Evolutionary conservation across 805 yeast genomes (phyloP).

Genomic region (Wickerhamiella allomyrinae): DNA sequence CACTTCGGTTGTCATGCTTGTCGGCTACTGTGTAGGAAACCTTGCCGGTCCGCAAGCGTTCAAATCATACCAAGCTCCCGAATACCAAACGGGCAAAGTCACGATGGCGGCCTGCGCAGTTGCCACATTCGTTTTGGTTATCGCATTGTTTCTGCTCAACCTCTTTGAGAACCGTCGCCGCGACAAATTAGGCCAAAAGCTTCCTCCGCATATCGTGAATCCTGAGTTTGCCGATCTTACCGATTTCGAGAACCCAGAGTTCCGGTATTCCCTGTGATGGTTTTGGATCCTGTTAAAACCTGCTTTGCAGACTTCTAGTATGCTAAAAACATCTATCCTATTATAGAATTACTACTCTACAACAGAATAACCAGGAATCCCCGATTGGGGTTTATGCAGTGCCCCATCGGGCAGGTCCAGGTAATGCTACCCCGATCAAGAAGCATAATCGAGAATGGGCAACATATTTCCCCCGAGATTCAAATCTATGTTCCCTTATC

Average conservation of each 20-base stretch:
- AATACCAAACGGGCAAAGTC: conserved; percentile 42
- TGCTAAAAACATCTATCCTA: no score
- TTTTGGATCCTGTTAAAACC: no score
- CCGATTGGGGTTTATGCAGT: no score
- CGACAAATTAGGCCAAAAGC: conserved; percentile 16
- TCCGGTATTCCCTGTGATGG: conserved; percentile 31
- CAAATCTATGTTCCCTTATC: no score
- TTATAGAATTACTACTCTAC: no score
- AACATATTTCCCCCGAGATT: no score
- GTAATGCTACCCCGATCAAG: no score
- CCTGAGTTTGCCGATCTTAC: conserved; percentile 40
- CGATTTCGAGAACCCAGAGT: conserved; percentile 37
- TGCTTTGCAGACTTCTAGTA: no score
- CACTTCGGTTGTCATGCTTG: conserved; percentile 41
- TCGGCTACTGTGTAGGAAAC: conserved; percentile 56
- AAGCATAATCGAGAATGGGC: no score
- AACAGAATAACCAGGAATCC: no score
- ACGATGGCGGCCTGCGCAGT: conserved; percentile 40
- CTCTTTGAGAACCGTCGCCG: conserved; percentile 19
- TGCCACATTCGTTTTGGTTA: conserved; percentile 23
- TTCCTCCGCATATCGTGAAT: conserved; percentile 15
- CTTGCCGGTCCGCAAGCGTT: conserved; percentile 65
- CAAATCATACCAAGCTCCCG: conserved; percentile 40
- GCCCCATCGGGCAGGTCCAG: no score
- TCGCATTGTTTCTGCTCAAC: conserved; percentile 14